Conservation (phyloP, 768 basidiomycete species). For the Lactarius hatsudake region DNA sequence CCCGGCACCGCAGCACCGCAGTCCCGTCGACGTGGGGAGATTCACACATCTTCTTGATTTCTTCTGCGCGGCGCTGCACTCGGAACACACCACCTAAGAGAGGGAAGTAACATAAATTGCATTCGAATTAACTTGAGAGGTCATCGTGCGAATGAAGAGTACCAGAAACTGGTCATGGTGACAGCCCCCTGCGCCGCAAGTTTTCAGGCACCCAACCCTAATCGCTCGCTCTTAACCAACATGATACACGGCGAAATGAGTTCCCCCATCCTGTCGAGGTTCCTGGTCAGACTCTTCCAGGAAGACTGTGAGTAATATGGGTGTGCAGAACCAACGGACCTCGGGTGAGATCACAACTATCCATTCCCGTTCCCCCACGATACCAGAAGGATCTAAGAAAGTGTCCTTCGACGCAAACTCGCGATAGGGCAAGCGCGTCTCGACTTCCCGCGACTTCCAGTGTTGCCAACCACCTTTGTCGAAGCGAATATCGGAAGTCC, state of each 20-base stretch:
- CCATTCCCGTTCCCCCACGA: conserved; percentile 9
- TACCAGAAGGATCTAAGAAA: too few relatives aligned
- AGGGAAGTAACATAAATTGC: background rate
- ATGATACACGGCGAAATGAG: conserved; percentile 2
- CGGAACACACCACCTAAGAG: background rate
- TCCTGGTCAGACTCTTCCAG: background rate
- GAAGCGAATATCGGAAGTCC: background rate
- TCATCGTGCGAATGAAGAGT: background rate
- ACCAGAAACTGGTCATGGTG: background rate
- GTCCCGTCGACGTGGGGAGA: background rate
- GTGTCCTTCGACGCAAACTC: background rate
- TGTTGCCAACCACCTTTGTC: background rate
- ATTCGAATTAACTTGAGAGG: too few relatives aligned
- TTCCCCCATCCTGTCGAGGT: conserved; percentile 4
- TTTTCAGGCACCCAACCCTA: background rate
- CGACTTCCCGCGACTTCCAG: background rate
- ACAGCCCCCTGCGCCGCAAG: background rate
- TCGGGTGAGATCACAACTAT: background rate
- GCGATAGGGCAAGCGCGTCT: conserved; percentile 7
- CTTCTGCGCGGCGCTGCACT: background rate
- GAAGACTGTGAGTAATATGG: too few relatives aligned
- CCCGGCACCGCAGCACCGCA: background rate
- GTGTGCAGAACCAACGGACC: background rate
- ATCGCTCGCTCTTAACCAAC: background rate
- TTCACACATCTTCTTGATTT: background rate